phyloP scores from a whole-genome alignment of 345 rosid genomes.

The Raphanus raphanistrum region DNA sequence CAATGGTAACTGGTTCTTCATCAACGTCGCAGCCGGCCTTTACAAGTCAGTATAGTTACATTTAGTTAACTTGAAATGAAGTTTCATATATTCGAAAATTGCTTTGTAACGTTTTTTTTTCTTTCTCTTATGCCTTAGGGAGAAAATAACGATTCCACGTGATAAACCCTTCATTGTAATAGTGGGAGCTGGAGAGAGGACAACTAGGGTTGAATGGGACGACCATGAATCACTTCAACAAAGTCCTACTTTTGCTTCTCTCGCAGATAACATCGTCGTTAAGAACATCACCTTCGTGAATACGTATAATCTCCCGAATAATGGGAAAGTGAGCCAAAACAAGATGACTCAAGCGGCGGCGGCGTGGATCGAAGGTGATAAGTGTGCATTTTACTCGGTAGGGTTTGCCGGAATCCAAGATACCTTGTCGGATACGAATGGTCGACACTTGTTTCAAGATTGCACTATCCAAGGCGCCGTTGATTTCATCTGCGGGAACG shows the following conservation, averaged over 20 bases:
- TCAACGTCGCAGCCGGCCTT: conserved; percentile 50
- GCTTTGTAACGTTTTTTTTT: conserved; percentile 1
- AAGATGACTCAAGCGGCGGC: conserved; percentile 57
- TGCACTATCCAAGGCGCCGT: conserved; percentile 80
- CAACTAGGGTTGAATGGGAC: conserved; percentile 64
- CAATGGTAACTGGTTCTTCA: conserved; percentile 54
- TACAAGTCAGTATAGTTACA: conserved; percentile 46
- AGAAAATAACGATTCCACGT: conserved; percentile 67
- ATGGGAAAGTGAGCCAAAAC: conserved; percentile 31
- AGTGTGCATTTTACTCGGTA: conserved; percentile 53
- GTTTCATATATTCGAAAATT: not conserved
- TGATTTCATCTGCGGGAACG: conserved; percentile 82
- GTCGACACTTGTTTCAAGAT: conserved; percentile 62
- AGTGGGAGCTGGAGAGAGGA: conserved; percentile 54
- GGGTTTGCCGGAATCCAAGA: conserved; percentile 73
- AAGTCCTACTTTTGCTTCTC: conserved; percentile 62
- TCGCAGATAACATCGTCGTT: conserved; percentile 62
- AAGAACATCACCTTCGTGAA: conserved; percentile 53
- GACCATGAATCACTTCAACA: conserved; percentile 47
- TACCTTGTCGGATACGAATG: conserved; percentile 71
- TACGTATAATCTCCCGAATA: conserved; percentile 51
- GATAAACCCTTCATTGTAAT: conserved; percentile 67
- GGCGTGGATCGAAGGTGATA: conserved; percentile 67
- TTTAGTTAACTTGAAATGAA: not conserved
- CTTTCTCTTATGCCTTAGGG: conserved; percentile 43